Evolutionary conservation across 495 filamentous ascomycete species (phyloP).

Genomic region (Thermothielavioides terrestris): DNA sequence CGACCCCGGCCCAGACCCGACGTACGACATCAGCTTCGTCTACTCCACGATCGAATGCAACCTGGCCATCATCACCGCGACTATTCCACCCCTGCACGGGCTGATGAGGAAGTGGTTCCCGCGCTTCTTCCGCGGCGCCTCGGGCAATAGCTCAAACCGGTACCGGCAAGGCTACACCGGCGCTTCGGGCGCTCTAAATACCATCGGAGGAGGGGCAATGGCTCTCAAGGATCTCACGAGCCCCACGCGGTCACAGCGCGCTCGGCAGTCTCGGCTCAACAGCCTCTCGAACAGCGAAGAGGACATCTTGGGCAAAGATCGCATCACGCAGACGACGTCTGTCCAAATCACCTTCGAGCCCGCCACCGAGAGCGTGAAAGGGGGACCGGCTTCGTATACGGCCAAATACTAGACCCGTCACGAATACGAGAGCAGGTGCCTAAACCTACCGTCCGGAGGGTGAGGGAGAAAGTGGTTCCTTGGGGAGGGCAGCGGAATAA

Average conservation of each 20-base stretch:
- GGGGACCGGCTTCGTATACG: no score
- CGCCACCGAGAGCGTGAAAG: no score
- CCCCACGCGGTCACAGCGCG: neutral
- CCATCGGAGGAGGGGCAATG: neutral
- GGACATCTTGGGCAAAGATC: conserved; percentile 8
- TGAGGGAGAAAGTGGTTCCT: no score
- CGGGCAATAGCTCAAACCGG: neutral
- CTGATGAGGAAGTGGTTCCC: conserved; percentile 17
- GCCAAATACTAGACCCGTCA: no score
- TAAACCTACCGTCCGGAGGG: no score
- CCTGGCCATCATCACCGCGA: conserved; percentile 34
- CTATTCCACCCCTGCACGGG: conserved; percentile 14
- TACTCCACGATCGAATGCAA: conserved; percentile 36
- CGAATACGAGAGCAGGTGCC: no score
- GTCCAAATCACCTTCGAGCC: conserved; percentile 1
- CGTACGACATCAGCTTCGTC: conserved; percentile 28
- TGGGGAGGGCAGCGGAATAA: no score
- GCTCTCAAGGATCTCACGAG: neutral
- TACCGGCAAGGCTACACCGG: neutral
- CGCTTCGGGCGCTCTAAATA: neutral
- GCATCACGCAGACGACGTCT: conserved; percentile 1
- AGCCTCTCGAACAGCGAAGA: conserved; percentile 8
- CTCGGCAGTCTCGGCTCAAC: neutral
- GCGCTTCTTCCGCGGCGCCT: conserved; percentile 2
- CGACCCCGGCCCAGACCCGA: conserved; percentile 8